Evolutionary conservation across 306 rosid genomes (phyloP), one percentile per base, ranked within the genome.

Genomic region (Quillaja saponaria): DNA sequence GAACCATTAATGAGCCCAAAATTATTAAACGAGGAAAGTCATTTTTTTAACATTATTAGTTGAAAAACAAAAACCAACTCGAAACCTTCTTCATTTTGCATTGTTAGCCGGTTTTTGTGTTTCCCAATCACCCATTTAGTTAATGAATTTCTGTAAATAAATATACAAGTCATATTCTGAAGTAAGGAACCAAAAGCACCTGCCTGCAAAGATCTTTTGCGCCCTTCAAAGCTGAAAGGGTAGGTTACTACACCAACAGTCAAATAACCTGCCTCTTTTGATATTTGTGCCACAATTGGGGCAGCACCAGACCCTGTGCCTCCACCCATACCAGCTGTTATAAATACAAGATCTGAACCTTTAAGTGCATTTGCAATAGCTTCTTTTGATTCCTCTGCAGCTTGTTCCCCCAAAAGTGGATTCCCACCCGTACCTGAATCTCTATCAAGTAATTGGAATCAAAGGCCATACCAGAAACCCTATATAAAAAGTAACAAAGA

Each of bases 251-350:
- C 99, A 41, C 99, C 99, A 37, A 92, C 99, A 8, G 99, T 92
- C 82, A 92, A 78, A 80, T 83, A 92, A 39, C 99, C 99, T 0
- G 96, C 91, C 81, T 92, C 99, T 73, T 84, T 89, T 33, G 99
- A 86, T 71, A 92, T 83, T 71, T 83, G 95, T 34, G 99, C 99
- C 46, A 92, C 99, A 46, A 92, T 89, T 13, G 99, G 99, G 39
- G 99, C 97, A 45, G 99, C 99, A 51, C 99, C 99, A 20, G 99
- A 92, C 34, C 99, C 99, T 0, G 99, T 92, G 13, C 99, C 99
- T 28, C 99, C 99, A 59, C 99, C 99, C 99, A 94, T 94, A 52
- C 99, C 99, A 25, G 99, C 97, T 10, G 99, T 94, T 74, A 94
- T 81, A 55, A 94, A 94, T 44, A 94, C 99, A 53, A 94, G 87